Evolutionary conservation across 305 asterid species (phyloP).

Genomic region (Fraxinus floribunda): DNA sequence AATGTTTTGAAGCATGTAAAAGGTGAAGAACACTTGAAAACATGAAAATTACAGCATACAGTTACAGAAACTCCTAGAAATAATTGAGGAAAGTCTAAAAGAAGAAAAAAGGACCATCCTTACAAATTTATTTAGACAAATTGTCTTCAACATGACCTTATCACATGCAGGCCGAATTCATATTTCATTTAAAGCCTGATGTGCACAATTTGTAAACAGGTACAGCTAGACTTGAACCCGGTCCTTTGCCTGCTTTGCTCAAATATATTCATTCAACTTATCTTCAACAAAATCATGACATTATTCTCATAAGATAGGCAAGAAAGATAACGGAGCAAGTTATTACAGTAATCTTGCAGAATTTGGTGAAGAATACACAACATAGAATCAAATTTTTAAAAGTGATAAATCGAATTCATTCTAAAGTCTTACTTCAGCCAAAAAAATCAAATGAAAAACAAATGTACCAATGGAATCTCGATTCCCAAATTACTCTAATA

Average conservation of each 20-base stretch:
- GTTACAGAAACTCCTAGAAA: neutral
- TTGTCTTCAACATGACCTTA: neutral
- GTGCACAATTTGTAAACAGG: neutral
- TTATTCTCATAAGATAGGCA: neutral
- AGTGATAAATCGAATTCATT: neutral
- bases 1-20: neutral
- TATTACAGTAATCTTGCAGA: neutral
- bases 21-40: neutral
- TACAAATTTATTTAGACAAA: neutral
- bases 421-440: neutral
- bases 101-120: neutral
- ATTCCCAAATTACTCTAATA: neutral
- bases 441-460: neutral
- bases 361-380: neutral
- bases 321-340: neutral
- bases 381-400: neutral
- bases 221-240: neutral
- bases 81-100: neutral
- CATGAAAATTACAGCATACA: neutral
- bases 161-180: neutral
- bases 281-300: slow-evolving; percentile 3
- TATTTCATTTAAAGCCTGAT: neutral
- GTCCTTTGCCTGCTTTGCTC: neutral
- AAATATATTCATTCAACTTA: neutral
- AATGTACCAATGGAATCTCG: neutral